These are phyloP conservation scores for Apostasia ramifera DNA, from an alignment of 106 monocot species.

Conservation along the genomic window DNA sequence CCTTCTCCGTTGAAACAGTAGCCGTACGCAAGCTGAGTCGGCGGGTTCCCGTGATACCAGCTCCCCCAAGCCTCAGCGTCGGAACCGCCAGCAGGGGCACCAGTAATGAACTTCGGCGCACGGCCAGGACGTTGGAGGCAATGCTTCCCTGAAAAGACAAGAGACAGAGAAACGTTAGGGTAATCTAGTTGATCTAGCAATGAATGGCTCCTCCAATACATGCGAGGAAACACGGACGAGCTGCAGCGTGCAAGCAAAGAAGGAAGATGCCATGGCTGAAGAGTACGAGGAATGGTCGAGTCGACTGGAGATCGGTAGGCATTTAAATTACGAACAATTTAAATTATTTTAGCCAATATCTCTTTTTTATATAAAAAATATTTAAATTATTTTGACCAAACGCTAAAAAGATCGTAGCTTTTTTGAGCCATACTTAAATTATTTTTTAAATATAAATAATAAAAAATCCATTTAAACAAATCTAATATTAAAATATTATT, in stretches of 20 bases:
- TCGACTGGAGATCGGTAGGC: no score
- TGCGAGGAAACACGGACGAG: not conserved
- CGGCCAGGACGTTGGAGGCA: not conserved
- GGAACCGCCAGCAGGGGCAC: not conserved
- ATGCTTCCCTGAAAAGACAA: conserved; percentile 5
- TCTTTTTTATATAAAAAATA: no score
- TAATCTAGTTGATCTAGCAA: not conserved
- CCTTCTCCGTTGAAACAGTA: not conserved
- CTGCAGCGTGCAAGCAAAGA: conserved; percentile 4
- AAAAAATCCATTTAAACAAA: no score
- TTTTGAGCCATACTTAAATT: no score
- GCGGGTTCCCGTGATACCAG: not conserved
- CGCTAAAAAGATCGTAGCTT: no score
- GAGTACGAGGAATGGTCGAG: not conserved
- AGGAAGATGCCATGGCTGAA: not conserved
- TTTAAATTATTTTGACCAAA: no score
- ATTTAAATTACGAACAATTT: no score
- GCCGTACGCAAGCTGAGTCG: not conserved
- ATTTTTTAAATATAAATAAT: no score
- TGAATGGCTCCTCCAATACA: not conserved
- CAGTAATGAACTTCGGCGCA: not conserved
- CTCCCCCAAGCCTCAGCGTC: not conserved
- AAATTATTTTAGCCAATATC: no score
- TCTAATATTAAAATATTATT: no score
- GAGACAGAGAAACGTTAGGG: not conserved